A percentile compares a stretch with the other conserved stretches of the same genome.
Conservation (phyloP, 441 rosid species). For the Adansonia grandidieri region DNA sequence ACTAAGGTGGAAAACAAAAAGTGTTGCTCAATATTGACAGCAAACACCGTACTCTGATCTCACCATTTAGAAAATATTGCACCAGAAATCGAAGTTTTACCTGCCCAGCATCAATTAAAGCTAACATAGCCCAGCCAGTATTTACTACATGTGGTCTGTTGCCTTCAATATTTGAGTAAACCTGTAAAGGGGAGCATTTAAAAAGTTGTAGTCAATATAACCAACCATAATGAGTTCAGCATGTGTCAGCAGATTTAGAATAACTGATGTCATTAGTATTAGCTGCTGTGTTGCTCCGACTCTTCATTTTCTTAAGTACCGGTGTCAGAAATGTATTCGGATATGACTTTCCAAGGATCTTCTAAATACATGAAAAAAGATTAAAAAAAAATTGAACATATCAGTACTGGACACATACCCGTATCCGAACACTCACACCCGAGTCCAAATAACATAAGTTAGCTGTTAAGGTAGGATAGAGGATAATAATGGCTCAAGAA, state of each 20-base stretch:
- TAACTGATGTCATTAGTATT: neutral
- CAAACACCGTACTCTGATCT: neutral
- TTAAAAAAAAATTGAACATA: too few relatives aligned
- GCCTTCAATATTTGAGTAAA: conserved; percentile 63
- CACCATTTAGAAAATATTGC: conserved; percentile 6
- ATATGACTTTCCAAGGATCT: too few relatives aligned
- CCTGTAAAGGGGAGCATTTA: conserved; percentile 39
- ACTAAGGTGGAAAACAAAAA: neutral
- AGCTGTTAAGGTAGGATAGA: neutral
- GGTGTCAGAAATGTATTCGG: too few relatives aligned
- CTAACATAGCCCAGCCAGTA: conserved; percentile 85
- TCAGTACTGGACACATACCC: too few relatives aligned
- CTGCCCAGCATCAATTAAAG: conserved; percentile 84
- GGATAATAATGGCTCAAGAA: conserved; percentile 17
- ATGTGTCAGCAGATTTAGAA: neutral
- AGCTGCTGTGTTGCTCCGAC: neutral
- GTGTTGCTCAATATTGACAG: neutral
- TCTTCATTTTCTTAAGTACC: too few relatives aligned
- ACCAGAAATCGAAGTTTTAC: conserved; percentile 36
- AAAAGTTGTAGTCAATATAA: neutral
- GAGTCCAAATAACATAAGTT: neutral
- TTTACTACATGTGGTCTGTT: conserved; percentile 68
- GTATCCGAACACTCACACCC: too few relatives aligned
- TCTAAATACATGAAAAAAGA: too few relatives aligned
- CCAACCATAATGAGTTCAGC: neutral